Evolutionary conservation across 495 filamentous ascomycete species (phyloP), one percentile per base, ranked within the genome.

Genomic region (Neurospora africana): DNA sequence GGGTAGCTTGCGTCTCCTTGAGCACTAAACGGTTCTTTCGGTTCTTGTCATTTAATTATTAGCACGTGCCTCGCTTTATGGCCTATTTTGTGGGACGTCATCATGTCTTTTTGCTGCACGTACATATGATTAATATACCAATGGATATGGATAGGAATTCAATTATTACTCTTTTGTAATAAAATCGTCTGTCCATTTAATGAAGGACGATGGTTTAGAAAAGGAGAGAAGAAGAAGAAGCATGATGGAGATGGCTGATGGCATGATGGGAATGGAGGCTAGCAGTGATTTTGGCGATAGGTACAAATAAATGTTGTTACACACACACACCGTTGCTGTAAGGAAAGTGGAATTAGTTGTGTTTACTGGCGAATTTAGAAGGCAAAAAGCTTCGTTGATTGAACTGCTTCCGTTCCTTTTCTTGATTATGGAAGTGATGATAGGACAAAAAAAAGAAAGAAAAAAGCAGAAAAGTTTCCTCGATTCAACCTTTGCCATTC

Each of bases 1-100:
- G 87, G 95, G 95, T 76, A 97, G 93, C 82, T 87, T 99, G 87
- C 90, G 95, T 79, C 86, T 97, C 81, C 85, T 97, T 79, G 94
- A 97, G 87, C 94, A 97, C 84, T 97, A 92, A 82, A 44, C 69
- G 27, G 0, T 36, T 36, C 0, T 35, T 33, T 9, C 13, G 21
- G 7, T 33, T 65, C 53, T 65, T 65, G 53, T 65, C 27, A 0
- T 33, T 65, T 65, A 27, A 65, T 65, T 65, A 65, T 65, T 35
- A 65, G 27, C 53, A 65, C 53, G 53, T 65, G 53, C 53, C 53
- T 65, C 2, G 21, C 21, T 27, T 27, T 27, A 58, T 27, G 21
- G 10, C n/a, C 21, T 38, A 38, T 21, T 27, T 58, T 27, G 6
- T 58, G 47, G 43, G 43, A 47, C 43, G 43, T 58, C 47, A 44